Base-by-base conservation (phyloP, 352 stramenopile species). In the Stramenopiles sp. region DNA sequence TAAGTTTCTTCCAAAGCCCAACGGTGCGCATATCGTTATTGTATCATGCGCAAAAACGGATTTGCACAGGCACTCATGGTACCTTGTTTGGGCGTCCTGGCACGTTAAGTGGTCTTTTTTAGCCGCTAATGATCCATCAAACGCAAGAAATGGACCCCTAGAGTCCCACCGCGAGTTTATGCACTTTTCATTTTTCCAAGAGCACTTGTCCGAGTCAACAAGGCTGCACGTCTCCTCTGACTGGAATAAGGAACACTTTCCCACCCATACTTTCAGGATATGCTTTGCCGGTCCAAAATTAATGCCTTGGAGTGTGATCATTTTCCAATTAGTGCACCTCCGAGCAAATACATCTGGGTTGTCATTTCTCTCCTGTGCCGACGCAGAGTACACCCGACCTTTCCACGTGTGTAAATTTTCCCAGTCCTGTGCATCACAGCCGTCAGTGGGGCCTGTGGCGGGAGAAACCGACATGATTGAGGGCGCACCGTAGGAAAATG, bases 1-100 rank as follows among this genome's bases (percentile, higher is more conserved):
- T 35, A 71, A 33, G 35, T 71, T 71, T 71, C 53, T 33, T 35
- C 53, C 53, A 71, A 71, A 71, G 35, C 53, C 53, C 33, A 71
- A 31, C 33, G 53, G 53, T 71, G 53, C 33, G 35, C 35, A 71
- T 31, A 71, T 35, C 35, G 33, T 71, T 33, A 33, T 33, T 35
- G 35, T 35, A 71, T 71, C 35, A 71, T 71, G 53, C 33, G 53
- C 33, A 33, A 71, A 71, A 33, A 71, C 53, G 53, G 31, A 35
- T 18, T 25, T 25, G 25, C 43, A 63, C 12, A 63, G 12, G 43
- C 43, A 63, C 25, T 63, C 25, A 12, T 63, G 12, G 25, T 63
- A 12, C 25, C 43, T 12, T 63, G 43, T 63, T 63, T 63, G 43
- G 25, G 43, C 12, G 43, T 63, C 25, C 25, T 18, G 12, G 25